A percentile compares a stretch with the other conserved stretches of the same genome.
These are phyloP conservation scores for Clavispora phyllophila DNA, from an alignment of 805 yeast species.

Conservation along the genomic window DNA sequence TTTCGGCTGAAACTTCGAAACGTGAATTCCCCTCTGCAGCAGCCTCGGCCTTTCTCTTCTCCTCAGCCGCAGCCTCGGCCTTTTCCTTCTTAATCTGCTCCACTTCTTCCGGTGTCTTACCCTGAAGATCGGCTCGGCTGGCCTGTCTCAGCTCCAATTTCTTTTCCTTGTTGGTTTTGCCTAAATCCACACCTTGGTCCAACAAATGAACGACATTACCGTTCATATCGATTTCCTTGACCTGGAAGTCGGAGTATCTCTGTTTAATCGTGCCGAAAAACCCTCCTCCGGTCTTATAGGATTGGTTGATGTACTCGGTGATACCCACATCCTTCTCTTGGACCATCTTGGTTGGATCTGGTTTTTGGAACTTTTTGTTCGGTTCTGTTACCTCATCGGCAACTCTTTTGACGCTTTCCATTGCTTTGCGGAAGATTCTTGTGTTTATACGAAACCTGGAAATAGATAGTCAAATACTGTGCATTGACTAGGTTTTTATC, in stretches of 20 bases:
- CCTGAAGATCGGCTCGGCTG: constrained; percentile 32
- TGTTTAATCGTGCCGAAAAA: constrained; percentile 80
- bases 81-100: constrained; percentile 24
- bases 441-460: background rate
- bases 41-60: constrained; percentile 1
- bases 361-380: background rate
- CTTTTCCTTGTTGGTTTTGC: constrained; percentile 43
- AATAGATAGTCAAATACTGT: background rate
- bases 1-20: constrained; percentile 43
- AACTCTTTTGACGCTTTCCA: background rate
- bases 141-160: constrained; percentile 39
- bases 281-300: constrained; percentile 42
- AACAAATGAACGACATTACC: constrained; percentile 70
- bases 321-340: constrained; percentile 86
- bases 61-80: constrained; percentile 18
- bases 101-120: constrained; percentile 29
- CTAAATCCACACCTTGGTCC: constrained; percentile 63
- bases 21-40: constrained; percentile 15
- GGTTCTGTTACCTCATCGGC: background rate
- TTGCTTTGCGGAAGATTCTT: background rate
- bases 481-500: background rate
- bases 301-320: constrained; percentile 55
- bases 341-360: constrained; percentile 28
- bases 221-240: constrained; percentile 71
- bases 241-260: constrained; percentile 89